Conservation (phyloP, 345 rosid species). For the Populus alba region DNA sequence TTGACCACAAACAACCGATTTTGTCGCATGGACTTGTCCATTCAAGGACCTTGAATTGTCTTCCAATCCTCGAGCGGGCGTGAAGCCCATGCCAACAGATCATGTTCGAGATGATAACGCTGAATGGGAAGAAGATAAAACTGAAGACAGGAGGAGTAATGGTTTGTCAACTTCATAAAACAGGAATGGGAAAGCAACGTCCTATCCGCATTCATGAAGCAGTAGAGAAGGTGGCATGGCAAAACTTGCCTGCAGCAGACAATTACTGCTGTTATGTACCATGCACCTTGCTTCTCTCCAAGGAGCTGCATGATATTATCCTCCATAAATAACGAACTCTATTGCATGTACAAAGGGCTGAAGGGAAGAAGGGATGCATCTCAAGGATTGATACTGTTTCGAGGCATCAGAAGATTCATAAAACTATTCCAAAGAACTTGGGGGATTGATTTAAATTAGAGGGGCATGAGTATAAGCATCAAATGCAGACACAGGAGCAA, state of each 20-base stretch:
- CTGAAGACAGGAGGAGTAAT: too few relatives aligned
- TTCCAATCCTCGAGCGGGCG: not conserved
- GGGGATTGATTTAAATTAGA: not conserved
- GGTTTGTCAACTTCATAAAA: too few relatives aligned
- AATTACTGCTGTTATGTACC: not conserved
- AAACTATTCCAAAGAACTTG: not conserved
- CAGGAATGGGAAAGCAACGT: too few relatives aligned
- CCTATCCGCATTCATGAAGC: not conserved
- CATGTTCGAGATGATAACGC: too few relatives aligned
- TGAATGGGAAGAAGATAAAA: too few relatives aligned
- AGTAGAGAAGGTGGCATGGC: not conserved
- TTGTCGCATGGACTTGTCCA: too few relatives aligned
- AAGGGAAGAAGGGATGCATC: too few relatives aligned
- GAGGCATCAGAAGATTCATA: not conserved
- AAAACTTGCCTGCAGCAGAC: not conserved
- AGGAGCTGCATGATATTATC: too few relatives aligned
- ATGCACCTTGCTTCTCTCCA: not conserved
- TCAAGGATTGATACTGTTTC: not conserved
- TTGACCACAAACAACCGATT: too few relatives aligned
- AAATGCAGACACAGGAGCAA: slow-evolving; percentile 1
- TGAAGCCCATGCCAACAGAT: not conserved
- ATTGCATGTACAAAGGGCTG: not conserved
- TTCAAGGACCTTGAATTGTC: not conserved
- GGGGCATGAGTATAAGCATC: not conserved
- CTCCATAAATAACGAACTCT: not conserved